Conservation (phyloP, 2,329 filamentous ascomycete species). For the Botrytis fabae region DNA sequence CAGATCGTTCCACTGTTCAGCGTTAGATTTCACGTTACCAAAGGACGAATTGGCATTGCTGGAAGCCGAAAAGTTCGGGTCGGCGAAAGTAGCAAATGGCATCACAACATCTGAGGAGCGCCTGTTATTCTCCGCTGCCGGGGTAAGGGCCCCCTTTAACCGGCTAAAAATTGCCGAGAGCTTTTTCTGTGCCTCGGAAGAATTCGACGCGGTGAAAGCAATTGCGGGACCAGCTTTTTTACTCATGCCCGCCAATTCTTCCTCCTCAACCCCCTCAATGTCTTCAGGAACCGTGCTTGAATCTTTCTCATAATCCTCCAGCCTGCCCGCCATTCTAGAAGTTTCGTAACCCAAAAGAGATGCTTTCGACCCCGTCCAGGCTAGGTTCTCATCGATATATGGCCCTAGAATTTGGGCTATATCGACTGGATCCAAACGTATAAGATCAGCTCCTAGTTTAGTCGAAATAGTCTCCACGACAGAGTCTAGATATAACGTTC, state of each 20-base stretch:
- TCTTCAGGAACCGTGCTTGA: constrained; percentile 45
- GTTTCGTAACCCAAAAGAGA: constrained; percentile 58
- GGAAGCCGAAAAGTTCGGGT: constrained; percentile 23
- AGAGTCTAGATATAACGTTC: constrained; percentile 54
- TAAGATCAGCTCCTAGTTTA: constrained; percentile 63
- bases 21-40: constrained; percentile 24
- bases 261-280: constrained; percentile 46
- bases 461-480: constrained; percentile 65
- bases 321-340: constrained; percentile 55
- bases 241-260: constrained; percentile 19
- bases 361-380: constrained; percentile 48
- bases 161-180: constrained; percentile 17
- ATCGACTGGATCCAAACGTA: constrained; percentile 68
- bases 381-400: constrained; percentile 65
- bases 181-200: constrained; percentile 11
- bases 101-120: constrained; percentile 17
- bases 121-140: background rate
- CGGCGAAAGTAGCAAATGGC: constrained; percentile 15
- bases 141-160: background rate
- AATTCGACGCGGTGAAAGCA: constrained; percentile 14
- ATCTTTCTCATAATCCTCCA: constrained; percentile 52
- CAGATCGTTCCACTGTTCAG: constrained; percentile 59
- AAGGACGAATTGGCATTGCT: constrained; percentile 9
- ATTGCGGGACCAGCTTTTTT: constrained; percentile 10
- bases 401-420: constrained; percentile 68